Evolutionary conservation across 345 rosid species (phyloP).

Genomic region (thale cress (Arabidopsis thaliana)): TAIR10.1 NC_003075.7:12936001-12936500

Average conservation of each 20-base stretch:
- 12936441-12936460: conserved; percentile 71
- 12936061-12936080: conserved; percentile 59
- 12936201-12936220: conserved; percentile 57
- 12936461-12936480: conserved; percentile 64
- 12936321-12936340: conserved; percentile 60
- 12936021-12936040: conserved; percentile 69
- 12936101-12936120: conserved; percentile 69
- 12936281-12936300: conserved; percentile 71
- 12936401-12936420: conserved; percentile 64
- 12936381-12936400: conserved; percentile 80
- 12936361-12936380: conserved; percentile 57
- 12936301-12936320: conserved; percentile 61
- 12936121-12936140: conserved; percentile 89
- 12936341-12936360: conserved; percentile 61
- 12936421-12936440: conserved; percentile 63
- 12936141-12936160: conserved; percentile 93
- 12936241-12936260: conserved; percentile 62
- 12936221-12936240: conserved; percentile 67
- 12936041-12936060: conserved; percentile 91
- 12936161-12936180: conserved; percentile 94
- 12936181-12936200: conserved; percentile 73
- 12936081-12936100: conserved; percentile 62
- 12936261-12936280: conserved; percentile 82
- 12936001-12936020: conserved; percentile 52
- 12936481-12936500: conserved; percentile 63